Conservation (phyloP, 371 early-diverging fungal species). For the Apophysomyces sp. region DNA sequence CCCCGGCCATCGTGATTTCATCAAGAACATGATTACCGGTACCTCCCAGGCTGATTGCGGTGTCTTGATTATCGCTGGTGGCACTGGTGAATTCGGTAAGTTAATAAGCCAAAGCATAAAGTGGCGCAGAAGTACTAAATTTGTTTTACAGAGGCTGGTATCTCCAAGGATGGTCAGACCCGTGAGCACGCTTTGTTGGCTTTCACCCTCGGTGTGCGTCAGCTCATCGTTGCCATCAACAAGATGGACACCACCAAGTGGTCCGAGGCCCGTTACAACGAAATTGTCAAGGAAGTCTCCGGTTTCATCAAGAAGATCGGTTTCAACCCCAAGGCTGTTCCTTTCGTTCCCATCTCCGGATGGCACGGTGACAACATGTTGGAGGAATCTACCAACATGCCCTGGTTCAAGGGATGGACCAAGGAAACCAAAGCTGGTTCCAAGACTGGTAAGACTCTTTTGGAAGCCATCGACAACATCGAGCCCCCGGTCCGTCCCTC, state of each 20-base stretch:
- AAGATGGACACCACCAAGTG: constrained; percentile 98
- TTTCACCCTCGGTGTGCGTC: constrained; percentile 96
- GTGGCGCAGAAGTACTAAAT: neutral
- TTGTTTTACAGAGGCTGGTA: constrained; percentile 72
- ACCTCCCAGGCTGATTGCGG: constrained; percentile 96
- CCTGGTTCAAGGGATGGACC: constrained; percentile 97
- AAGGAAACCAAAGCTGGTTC: constrained; percentile 85
- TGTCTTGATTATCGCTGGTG: constrained; percentile 95
- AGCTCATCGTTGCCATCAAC: constrained; percentile 98
- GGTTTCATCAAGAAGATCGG: constrained; percentile 95
- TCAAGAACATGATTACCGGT: constrained; percentile 99
- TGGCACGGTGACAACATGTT: constrained; percentile 99
- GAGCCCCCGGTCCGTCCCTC: constrained; percentile 90
- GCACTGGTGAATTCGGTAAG: constrained; percentile 91
- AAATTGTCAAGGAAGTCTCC: constrained; percentile 93
- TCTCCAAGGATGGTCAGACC: constrained; percentile 99
- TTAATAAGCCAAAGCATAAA: neutral
- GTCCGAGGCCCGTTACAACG: constrained; percentile 92
- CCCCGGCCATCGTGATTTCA: constrained; percentile 99
- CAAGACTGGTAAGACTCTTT: constrained; percentile 85
- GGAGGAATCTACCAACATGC: constrained; percentile 90
- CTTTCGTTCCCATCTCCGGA: constrained; percentile 97
- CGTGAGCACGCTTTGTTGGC: constrained; percentile 99
- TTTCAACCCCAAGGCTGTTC: constrained; percentile 88
- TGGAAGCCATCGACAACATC: constrained; percentile 93